Conservation (phyloP, 2,329 filamentous ascomycete genomes). For the Didymella sp. region DNA sequence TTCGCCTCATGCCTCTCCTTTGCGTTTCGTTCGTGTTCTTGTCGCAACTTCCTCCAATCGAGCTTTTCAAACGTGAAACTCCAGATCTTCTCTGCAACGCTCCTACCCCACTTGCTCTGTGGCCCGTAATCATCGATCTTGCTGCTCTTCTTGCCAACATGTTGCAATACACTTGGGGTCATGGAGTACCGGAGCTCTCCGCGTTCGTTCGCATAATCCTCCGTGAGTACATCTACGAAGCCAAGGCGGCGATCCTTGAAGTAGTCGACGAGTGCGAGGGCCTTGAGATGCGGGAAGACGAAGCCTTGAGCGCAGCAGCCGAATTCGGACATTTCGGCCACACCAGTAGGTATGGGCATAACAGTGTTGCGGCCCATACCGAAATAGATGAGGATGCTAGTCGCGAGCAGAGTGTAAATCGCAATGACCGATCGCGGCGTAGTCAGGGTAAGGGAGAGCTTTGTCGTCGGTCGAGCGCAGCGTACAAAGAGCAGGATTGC, state of each 20-base stretch:
- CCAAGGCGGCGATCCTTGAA: constrained; percentile 45
- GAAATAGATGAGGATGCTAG: constrained; percentile 48
- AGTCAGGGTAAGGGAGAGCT: constrained; percentile 27
- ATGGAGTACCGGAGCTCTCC: constrained; percentile 52
- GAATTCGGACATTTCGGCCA: constrained; percentile 52
- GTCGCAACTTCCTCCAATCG: constrained; percentile 33
- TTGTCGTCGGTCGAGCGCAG: constrained; percentile 26
- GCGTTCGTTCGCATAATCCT: constrained; percentile 52
- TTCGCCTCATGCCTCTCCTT: constrained; percentile 11
- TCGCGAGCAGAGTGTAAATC: constrained; percentile 25
- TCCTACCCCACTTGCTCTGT: constrained; percentile 38
- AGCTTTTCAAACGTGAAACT: constrained; percentile 50
- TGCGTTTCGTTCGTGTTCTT: constrained; percentile 38
- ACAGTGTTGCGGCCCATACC: constrained; percentile 51
- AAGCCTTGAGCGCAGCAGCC: constrained; percentile 56
- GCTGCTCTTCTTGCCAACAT: constrained; percentile 52
- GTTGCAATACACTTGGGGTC: constrained; percentile 54
- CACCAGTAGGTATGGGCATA: constrained; percentile 45
- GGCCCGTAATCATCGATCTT: constrained; percentile 42
- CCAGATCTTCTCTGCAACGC: constrained; percentile 49
- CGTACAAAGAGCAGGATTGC: constrained; percentile 40
- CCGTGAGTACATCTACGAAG: constrained; percentile 51
- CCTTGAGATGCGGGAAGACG: constrained; percentile 51
- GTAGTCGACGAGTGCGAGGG: constrained; percentile 37
- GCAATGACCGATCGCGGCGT: constrained; percentile 32